Conservation (phyloP, 371 early-diverging fungal species). For the Paraphysoderma sedebokerense region DNA sequence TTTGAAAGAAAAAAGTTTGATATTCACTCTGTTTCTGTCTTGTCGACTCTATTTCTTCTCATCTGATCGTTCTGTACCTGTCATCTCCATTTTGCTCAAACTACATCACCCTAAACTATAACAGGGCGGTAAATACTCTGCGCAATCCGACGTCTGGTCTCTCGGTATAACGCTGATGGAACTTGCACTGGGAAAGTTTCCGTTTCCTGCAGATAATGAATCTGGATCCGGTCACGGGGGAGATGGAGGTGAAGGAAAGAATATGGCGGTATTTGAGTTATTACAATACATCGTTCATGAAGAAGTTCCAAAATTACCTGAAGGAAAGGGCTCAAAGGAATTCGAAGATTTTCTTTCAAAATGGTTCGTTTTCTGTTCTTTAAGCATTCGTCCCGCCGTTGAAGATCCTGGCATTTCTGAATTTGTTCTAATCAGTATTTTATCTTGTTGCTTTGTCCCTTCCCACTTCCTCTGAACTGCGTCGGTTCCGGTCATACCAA, state of each 20-base stretch:
- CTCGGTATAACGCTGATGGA: slow-evolving; percentile 87
- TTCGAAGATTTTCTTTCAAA: slow-evolving; percentile 56
- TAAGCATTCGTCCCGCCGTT: too few species aligned
- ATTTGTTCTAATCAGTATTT: slow-evolving; percentile 11
- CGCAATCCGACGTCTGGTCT: slow-evolving; percentile 93
- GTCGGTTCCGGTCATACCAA: too few species aligned
- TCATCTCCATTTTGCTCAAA: too few species aligned
- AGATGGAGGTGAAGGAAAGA: slow-evolving; percentile 22
- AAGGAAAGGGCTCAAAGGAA: slow-evolving; percentile 47
- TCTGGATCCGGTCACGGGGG: too few species aligned
- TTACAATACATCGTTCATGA: slow-evolving; percentile 84
- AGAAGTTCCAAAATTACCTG: slow-evolving; percentile 67
- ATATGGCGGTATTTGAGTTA: slow-evolving; percentile 72
- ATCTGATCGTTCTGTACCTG: too few species aligned
- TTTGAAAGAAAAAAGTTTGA: too few species aligned
- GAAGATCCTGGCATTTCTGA: not conserved
- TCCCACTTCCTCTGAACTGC: too few species aligned
- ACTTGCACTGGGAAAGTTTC: slow-evolving; percentile 75
- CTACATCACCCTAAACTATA: too few species aligned
- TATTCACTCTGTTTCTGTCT: not conserved
- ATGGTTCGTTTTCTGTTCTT: slow-evolving; percentile 43
- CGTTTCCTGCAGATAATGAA: slow-evolving; percentile 33
- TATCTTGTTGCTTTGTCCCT: too few species aligned
- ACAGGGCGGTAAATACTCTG: slow-evolving; percentile 50
- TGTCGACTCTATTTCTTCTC: not conserved